Evolutionary conservation across 257 asterid species (phyloP).

Genomic region (Solanum habrochaites): DNA sequence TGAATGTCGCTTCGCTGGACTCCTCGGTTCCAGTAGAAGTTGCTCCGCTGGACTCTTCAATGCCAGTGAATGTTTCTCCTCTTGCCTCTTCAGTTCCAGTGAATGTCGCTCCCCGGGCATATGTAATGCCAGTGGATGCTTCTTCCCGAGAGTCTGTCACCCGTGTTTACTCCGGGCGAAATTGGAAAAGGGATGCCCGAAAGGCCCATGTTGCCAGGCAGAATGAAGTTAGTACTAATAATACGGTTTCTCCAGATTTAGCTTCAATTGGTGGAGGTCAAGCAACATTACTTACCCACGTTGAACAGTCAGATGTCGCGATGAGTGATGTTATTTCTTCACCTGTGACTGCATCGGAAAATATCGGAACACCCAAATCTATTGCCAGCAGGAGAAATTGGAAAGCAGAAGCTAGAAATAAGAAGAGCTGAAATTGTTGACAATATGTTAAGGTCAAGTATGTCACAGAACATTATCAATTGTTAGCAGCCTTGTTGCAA

Average conservation of each 20-base stretch:
- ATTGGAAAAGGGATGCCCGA: conserved; percentile 91
- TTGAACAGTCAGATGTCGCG: background rate
- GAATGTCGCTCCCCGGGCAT: conserved; percentile 8
- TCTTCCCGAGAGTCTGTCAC: conserved; percentile 27
- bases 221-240: conserved; percentile 12
- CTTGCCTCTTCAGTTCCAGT: conserved; percentile 18
- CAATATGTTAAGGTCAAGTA: background rate
- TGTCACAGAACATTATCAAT: background rate
- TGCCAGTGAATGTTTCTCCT: conserved; percentile 17
- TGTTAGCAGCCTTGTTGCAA: background rate
- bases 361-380: conserved; percentile 15
- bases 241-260: background rate
- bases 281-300: conserved; percentile 6
- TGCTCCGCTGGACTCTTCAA: conserved; percentile 7
- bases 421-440: conserved; percentile 24
- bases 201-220: conserved; percentile 35
- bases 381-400: conserved; percentile 56
- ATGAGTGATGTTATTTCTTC: background rate
- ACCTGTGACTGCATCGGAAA: conserved; percentile 3
- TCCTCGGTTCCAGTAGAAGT: background rate
- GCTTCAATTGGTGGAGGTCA: conserved; percentile 13
- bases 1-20: conserved; percentile 11
- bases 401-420: conserved; percentile 91
- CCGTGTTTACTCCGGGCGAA: conserved; percentile 55
- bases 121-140: conserved; percentile 11